Evolutionary conservation across 176 grass and related monocot species (phyloP).

Genomic region (Eleusine coracana): DNA sequence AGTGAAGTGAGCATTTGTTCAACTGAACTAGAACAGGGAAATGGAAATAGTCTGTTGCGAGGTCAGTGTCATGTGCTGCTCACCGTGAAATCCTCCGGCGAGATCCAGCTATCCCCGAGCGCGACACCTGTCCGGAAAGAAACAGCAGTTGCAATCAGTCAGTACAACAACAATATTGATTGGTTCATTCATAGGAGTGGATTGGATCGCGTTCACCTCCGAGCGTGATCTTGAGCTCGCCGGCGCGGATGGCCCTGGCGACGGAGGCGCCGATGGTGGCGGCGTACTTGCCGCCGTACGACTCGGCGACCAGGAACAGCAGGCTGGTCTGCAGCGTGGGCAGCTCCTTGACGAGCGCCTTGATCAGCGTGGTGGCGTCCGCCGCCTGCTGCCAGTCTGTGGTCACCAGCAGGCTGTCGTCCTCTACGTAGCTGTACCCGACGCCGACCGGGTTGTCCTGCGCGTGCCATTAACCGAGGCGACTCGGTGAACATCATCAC

Average conservation of each 20-base stretch:
- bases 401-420: conserved; percentile 57
- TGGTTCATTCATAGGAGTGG: neutral
- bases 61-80: neutral
- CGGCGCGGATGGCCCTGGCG: conserved; percentile 48
- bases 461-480: neutral
- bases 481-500: too few relatives aligned
- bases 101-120: conserved; percentile 82
- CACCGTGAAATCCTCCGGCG: conserved; percentile 72
- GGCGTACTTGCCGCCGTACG: conserved; percentile 85
- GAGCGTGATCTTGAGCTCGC: conserved; percentile 66
- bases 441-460: conserved; percentile 94
- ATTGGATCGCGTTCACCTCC: conserved; percentile 40
- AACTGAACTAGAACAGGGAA: neutral
- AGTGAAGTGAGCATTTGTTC: neutral
- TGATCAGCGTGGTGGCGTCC: conserved; percentile 58
- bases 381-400: conserved; percentile 59
- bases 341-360: conserved; percentile 48
- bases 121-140: conserved; percentile 52
- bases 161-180: too few relatives aligned
- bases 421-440: conserved; percentile 85
- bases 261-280: conserved; percentile 59
- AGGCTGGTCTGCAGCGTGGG: conserved; percentile 53
- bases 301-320: conserved; percentile 78
- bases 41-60: neutral
- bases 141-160: too few relatives aligned